A percentile compares a stretch with the other conserved stretches of the same genome.
Evolutionary conservation across 2,329 filamentous ascomycete genomes (phyloP).

Genomic region (Xylaria multiplex): DNA sequence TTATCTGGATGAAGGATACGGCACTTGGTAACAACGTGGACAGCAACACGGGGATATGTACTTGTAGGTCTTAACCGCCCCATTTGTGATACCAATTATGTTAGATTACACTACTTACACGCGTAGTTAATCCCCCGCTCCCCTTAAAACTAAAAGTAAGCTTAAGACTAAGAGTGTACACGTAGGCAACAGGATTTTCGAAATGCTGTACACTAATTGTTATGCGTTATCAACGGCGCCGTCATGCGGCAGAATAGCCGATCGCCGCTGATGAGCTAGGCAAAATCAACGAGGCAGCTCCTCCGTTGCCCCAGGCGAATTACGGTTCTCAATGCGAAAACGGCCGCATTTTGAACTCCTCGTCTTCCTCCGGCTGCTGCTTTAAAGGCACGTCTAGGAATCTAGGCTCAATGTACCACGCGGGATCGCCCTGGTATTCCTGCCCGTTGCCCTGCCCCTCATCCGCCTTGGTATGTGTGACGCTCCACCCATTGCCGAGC

Average conservation of each 20-base stretch:
- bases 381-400: slow-evolving; percentile 44
- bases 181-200: slow-evolving; percentile 12
- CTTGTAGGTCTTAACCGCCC: background rate
- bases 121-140: background rate
- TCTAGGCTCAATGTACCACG: slow-evolving; percentile 48
- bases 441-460: slow-evolving; percentile 33
- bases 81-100: background rate
- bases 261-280: background rate
- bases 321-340: slow-evolving; percentile 46
- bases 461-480: slow-evolving; percentile 49
- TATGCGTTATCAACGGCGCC: background rate
- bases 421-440: slow-evolving; percentile 46
- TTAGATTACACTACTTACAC: background rate
- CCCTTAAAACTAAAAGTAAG: background rate
- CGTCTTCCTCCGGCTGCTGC: slow-evolving; percentile 45
- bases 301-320: background rate
- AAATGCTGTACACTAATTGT: background rate
- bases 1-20: no score
- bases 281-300: background rate
- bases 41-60: background rate
- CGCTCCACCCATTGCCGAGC: slow-evolving; percentile 56
- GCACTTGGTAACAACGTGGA: background rate
- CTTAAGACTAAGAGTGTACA: background rate
- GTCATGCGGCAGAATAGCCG: background rate
- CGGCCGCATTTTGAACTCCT: slow-evolving; percentile 44